A percentile compares a stretch with the other conserved stretches of the same genome.
Conservation (phyloP, 2,329 filamentous ascomycete species). For the Teratosphaeria viscida region DNA sequence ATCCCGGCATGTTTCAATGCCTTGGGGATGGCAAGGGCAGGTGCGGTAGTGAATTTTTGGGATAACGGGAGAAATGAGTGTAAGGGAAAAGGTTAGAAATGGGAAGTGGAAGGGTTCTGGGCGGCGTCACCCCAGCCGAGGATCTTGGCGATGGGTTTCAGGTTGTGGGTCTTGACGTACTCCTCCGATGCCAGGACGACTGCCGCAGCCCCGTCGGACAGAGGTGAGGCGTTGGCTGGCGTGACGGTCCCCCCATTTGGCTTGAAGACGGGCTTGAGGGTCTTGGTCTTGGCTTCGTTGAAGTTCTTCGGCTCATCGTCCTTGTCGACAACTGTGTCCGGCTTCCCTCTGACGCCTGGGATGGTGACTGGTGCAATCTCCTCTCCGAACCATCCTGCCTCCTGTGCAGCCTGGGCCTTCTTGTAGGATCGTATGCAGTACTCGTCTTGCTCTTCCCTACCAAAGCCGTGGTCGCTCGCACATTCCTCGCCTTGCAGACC, state of each 20-base stretch:
- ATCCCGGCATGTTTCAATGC: conserved; percentile 90
- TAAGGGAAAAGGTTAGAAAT: too few species aligned
- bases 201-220: conserved; percentile 90
- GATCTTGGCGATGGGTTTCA: conserved; percentile 93
- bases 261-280: conserved; percentile 64
- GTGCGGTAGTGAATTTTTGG: conserved; percentile 96
- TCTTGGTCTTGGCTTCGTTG: conserved; percentile 42
- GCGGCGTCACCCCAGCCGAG: conserved; percentile 94
- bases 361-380: conserved; percentile 91
- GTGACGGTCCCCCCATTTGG: conserved; percentile 74
- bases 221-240: conserved; percentile 87
- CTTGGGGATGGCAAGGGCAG: conserved; percentile 90
- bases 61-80: too few species aligned
- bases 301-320: conserved; percentile 95
- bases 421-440: conserved; percentile 95
- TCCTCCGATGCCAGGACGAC: conserved; percentile 89
- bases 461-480: conserved; percentile 69
- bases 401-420: conserved; percentile 78
- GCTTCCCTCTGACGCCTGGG: conserved; percentile 81
- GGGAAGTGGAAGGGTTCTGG: conserved; percentile 72
- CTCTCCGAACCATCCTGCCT: conserved; percentile 65
- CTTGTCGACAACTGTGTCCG: conserved; percentile 63
- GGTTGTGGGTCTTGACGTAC: conserved; percentile 80
- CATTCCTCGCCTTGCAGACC: conserved; percentile 88
- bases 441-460: conserved; percentile 78